phyloP scores from a whole-genome alignment of 2,329 filamentous ascomycete genomes.

The Lasiodiplodia theobromae region DNA sequence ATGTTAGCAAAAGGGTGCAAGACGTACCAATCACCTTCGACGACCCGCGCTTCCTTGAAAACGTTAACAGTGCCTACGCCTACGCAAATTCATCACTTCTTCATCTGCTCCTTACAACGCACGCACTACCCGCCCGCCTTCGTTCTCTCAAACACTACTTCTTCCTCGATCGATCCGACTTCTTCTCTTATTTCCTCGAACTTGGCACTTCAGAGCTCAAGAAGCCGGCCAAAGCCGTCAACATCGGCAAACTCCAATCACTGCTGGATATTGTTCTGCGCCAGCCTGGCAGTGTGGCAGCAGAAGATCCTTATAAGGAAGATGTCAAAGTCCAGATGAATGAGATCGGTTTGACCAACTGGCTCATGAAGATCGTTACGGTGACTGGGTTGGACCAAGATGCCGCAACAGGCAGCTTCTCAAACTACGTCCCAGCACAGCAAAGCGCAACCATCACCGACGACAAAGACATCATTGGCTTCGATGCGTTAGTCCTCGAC shows the following conservation, averaged over 20 bases:
- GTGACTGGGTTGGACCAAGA: conserved; percentile 95
- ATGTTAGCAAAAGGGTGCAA: conserved; percentile 85
- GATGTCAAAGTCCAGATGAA: conserved; percentile 99
- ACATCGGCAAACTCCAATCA: conserved; percentile 91
- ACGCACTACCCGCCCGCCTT: conserved; percentile 85
- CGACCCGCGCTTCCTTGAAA: conserved; percentile 89
- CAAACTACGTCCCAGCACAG: conserved; percentile 74
- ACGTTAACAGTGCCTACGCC: conserved; percentile 93
- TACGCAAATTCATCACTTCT: conserved; percentile 94
- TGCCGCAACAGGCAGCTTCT: conserved; percentile 64
- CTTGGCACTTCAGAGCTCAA: conserved; percentile 87
- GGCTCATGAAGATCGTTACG: conserved; percentile 93
- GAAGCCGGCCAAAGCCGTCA: conserved; percentile 87
- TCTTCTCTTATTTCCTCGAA: conserved; percentile 97
- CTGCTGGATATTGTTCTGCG: conserved; percentile 93
- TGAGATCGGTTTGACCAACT: conserved; percentile 89
- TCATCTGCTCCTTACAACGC: conserved; percentile 88
- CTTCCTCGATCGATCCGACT: conserved; percentile 96
- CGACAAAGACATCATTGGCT: conserved; percentile 87
- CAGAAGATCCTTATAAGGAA: conserved; percentile 96
- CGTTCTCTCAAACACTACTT: conserved; percentile 98
- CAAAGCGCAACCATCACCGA: conserved; percentile 66
- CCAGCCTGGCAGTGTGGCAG: conserved; percentile 94
- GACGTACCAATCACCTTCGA: conserved; percentile 94
- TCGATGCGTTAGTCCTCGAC: conserved; percentile 91